These are phyloP conservation scores for Cordia subcordata DNA, from an alignment of 257 asterid species.

Conservation along the genomic window DNA sequence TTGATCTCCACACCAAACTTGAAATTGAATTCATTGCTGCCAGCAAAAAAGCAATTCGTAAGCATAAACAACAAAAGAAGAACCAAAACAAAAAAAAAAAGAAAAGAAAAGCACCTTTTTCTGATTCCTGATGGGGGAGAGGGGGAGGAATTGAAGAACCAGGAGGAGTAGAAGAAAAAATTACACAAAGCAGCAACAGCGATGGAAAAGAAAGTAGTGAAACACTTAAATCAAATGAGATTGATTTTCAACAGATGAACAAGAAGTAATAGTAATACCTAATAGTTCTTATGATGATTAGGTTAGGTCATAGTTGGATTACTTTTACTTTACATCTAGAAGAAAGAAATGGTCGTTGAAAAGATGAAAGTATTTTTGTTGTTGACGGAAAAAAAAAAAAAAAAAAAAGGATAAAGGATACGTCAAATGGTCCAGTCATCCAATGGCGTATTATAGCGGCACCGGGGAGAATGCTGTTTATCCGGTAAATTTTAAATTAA, in stretches of 20 bases:
- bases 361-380: background rate
- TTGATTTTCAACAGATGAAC: too few species aligned
- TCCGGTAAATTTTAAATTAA: too few species aligned
- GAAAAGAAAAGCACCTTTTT: too few species aligned
- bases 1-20: background rate
- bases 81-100: too few species aligned
- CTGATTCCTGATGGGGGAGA: too few species aligned
- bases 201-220: background rate
- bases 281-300: too few species aligned
- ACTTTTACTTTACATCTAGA: background rate
- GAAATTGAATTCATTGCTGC: background rate
- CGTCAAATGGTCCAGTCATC: too few species aligned
- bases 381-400: background rate
- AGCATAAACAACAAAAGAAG: background rate
- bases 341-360: background rate
- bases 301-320: background rate
- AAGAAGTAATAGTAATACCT: background rate
- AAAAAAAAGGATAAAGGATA: too few species aligned
- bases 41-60: background rate
- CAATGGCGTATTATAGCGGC: too few species aligned
- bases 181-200: background rate
- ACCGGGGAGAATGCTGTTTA: too few species aligned
- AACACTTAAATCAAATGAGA: background rate
- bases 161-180: background rate
- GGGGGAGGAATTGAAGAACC: too few species aligned